Evolutionary conservation across 78 protist species (phyloP).

Genomic region (Pigoraptor vietnamica): DNA sequence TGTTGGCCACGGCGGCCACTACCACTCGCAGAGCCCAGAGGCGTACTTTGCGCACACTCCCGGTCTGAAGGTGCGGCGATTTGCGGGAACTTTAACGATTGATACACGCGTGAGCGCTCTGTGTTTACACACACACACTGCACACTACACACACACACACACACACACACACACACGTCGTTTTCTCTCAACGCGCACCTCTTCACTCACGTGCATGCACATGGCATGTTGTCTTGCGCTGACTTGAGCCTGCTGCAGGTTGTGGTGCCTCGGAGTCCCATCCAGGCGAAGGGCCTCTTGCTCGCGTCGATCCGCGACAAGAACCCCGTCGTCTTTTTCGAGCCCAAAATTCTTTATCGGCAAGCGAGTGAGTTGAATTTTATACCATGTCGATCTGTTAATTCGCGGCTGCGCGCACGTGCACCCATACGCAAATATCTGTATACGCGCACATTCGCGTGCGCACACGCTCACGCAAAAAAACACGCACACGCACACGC

Average conservation of each 20-base stretch:
- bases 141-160: too few relatives aligned
- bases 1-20: conserved; percentile 89
- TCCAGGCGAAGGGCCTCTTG: conserved; percentile 91
- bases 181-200: too few relatives aligned
- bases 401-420: not conserved
- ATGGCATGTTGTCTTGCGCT: too few relatives aligned
- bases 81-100: too few relatives aligned
- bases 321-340: conserved; percentile 91
- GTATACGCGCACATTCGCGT: not conserved
- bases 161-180: too few relatives aligned
- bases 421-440: too few relatives aligned
- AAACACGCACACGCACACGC: not conserved
- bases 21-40: conserved; percentile 94
- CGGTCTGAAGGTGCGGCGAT: conserved; percentile 73
- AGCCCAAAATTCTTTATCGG: conserved; percentile 92
- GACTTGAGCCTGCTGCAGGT: conserved; percentile 22
- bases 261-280: conserved; percentile 78
- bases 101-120: too few relatives aligned
- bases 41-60: conserved; percentile 90
- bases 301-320: conserved; percentile 75
- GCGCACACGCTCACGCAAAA: not conserved
- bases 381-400: not conserved
- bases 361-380: conserved; percentile 49
- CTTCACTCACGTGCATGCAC: too few relatives aligned
- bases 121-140: too few relatives aligned